Percentiles rank a stretch among this genome's conserved stretches.
These are phyloP conservation scores for Scutellaria galericulata DNA, from an alignment of 257 asterid genomes.

Conservation along the genomic window DNA sequence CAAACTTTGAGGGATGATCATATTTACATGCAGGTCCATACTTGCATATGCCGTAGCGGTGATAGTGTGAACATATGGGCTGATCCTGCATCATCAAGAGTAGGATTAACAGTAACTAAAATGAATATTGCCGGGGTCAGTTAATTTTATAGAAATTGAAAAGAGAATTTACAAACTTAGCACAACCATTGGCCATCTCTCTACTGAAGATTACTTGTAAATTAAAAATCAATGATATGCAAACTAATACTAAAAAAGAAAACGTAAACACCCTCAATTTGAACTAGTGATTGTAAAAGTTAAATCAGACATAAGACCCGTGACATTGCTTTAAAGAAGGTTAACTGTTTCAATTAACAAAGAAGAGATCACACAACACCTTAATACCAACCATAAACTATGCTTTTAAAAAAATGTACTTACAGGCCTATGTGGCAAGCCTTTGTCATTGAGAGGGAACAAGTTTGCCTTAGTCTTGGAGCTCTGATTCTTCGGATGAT, in stretches of 20 bases:
- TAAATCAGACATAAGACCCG: not conserved
- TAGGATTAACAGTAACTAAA: not conserved
- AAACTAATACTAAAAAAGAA: no score
- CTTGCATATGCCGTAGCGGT: slow-evolving; percentile 91
- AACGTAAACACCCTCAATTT: not conserved
- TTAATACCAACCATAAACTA: no score
- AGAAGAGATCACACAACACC: no score
- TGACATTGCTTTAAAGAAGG: no score
- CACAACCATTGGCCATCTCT: not conserved
- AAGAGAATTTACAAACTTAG: not conserved
- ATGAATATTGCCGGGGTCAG: not conserved
- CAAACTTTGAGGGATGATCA: slow-evolving; percentile 74
- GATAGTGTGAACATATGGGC: slow-evolving; percentile 75
- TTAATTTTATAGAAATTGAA: not conserved
- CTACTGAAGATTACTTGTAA: slow-evolving; percentile 1
- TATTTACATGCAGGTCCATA: slow-evolving; percentile 86
- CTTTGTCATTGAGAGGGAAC: slow-evolving; percentile 74
- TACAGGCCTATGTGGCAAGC: slow-evolving; percentile 97
- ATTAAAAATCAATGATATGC: no score
- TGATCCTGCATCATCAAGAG: slow-evolving; percentile 61
- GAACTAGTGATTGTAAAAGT: not conserved
- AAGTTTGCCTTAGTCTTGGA: slow-evolving; percentile 49
- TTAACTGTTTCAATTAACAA: no score
- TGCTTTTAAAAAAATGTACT: slow-evolving; percentile 35
- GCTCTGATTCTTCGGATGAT: slow-evolving; percentile 72